Evolutionary conservation across 129 eudicot species (phyloP).

Genomic region (Lactuca sativa): DNA sequence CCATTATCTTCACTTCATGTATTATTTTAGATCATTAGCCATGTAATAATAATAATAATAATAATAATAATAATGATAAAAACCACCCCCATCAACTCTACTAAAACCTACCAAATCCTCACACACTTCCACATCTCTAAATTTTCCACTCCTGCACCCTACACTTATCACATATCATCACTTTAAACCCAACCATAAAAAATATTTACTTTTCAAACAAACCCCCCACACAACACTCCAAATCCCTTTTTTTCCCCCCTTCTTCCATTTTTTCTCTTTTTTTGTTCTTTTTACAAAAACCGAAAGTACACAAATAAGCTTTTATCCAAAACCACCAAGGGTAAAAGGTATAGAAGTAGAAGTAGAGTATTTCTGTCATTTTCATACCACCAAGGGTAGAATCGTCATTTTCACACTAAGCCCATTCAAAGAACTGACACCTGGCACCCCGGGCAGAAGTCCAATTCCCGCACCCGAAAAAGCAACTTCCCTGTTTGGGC

Average conservation of each 20-base stretch:
- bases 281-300: slow-evolving; percentile 34
- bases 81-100: slow-evolving; percentile 13
- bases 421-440: slow-evolving; percentile 88
- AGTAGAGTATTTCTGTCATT: no score
- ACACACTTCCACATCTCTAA: slow-evolving; percentile 17
- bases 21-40: slow-evolving; percentile 39
- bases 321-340: slow-evolving; percentile 36
- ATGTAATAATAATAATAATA: slow-evolving; percentile 8
- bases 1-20: slow-evolving; percentile 14
- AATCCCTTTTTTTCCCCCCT: background rate
- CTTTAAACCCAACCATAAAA: slow-evolving; percentile 31
- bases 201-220: slow-evolving; percentile 23
- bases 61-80: no score
- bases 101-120: slow-evolving; percentile 6
- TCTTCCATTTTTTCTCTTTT: background rate
- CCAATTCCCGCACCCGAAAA: slow-evolving; percentile 93
- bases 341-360: background rate
- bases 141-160: slow-evolving; percentile 26
- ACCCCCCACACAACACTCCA: slow-evolving; percentile 5
- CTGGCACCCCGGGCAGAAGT: slow-evolving; percentile 83
- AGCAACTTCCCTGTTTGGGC: slow-evolving; percentile 75
- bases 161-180: slow-evolving; percentile 16
- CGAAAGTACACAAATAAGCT: slow-evolving; percentile 17
- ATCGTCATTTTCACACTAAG: slow-evolving; percentile 22
- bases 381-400: slow-evolving; percentile 31